A percentile compares a stretch with the other conserved stretches of the same genome.
phyloP scores from a whole-genome alignment of 768 basidiomycete genomes.

The Lactarius evosmus region DNA sequence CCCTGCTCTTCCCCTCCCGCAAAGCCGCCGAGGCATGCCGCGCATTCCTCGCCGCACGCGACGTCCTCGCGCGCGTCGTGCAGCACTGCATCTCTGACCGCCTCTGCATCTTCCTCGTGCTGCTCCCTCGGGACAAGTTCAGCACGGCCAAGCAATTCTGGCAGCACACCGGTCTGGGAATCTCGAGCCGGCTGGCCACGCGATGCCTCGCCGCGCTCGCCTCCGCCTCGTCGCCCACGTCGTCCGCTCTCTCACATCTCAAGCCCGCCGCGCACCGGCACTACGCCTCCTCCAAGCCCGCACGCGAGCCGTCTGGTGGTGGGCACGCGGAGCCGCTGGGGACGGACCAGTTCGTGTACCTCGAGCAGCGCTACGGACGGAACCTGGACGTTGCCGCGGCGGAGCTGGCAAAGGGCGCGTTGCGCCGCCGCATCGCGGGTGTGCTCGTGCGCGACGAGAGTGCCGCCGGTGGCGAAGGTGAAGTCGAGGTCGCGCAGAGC shows the following conservation, averaged over 20 bases:
- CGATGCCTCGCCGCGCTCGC: conserved; percentile 69
- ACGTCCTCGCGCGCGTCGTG: conserved; percentile 53
- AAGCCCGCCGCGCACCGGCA: conserved; percentile 47
- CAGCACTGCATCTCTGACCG: conserved; percentile 56
- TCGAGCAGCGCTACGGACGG: conserved; percentile 94
- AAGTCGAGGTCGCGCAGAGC: conserved; percentile 52
- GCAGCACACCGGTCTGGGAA: conserved; percentile 91
- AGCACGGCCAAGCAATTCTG: conserved; percentile 85
- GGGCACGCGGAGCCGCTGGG: conserved; percentile 46
- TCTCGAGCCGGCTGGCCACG: conserved; percentile 86
- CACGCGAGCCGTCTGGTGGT: not conserved
- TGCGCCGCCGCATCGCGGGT: conserved; percentile 88
- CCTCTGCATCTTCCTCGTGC: conserved; percentile 70
- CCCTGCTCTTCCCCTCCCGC: conserved; percentile 76
- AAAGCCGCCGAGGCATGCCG: conserved; percentile 72
- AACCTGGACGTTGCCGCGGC: conserved; percentile 76
- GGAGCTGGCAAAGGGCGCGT: conserved; percentile 75
- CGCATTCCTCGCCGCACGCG: conserved; percentile 59
- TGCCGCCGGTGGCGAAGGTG: conserved; percentile 44
- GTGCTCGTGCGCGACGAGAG: conserved; percentile 63
- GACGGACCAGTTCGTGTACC: conserved; percentile 65
- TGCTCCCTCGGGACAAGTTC: conserved; percentile 64
- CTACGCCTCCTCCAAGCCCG: conserved; percentile 47
- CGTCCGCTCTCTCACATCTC: conserved; percentile 3
- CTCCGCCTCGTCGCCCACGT: conserved; percentile 34